A percentile compares a stretch with the other conserved stretches of the same genome.
phyloP scores from a whole-genome alignment of 1,139 yeast species.

The Blastobotrys ciferrii region DNA sequence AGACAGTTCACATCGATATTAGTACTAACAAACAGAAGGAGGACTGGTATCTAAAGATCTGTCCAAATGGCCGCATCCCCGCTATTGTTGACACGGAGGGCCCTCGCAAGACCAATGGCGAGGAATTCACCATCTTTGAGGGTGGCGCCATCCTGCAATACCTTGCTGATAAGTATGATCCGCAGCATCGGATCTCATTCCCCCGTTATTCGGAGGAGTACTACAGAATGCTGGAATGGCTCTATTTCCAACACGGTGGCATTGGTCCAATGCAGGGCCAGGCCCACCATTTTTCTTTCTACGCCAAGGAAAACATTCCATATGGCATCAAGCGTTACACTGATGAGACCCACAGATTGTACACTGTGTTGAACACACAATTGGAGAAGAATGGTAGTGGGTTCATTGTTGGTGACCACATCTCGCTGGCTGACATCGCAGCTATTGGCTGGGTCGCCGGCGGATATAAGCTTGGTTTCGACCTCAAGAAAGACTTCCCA shows the following conservation, averaged over 20 bases:
- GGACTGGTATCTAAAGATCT: conserved; percentile 52
- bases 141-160: conserved; percentile 59
- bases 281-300: conserved; percentile 46
- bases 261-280: conserved; percentile 65
- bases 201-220: conserved; percentile 46
- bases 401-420: conserved; percentile 55
- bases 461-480: conserved; percentile 35
- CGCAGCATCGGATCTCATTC: conserved; percentile 49
- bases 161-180: conserved; percentile 57
- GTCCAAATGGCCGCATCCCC: conserved; percentile 66
- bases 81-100: conserved; percentile 49
- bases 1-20: conserved; percentile 46
- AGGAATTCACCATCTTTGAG: conserved; percentile 45
- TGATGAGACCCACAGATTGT: conserved; percentile 52
- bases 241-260: conserved; percentile 57
- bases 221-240: conserved; percentile 52
- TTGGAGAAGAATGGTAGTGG: conserved; percentile 47
- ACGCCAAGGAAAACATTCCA: conserved; percentile 48
- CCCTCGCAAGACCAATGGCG: conserved; percentile 22
- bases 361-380: conserved; percentile 51
- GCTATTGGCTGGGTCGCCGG: conserved; percentile 41
- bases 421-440: conserved; percentile 54
- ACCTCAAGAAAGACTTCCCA: conserved; percentile 45
- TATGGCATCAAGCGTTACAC: conserved; percentile 53
- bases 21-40: conserved; percentile 46